These are phyloP conservation scores for Polygonum aviculare DNA, from an alignment of 148 eudicot species.

Conservation along the genomic window DNA sequence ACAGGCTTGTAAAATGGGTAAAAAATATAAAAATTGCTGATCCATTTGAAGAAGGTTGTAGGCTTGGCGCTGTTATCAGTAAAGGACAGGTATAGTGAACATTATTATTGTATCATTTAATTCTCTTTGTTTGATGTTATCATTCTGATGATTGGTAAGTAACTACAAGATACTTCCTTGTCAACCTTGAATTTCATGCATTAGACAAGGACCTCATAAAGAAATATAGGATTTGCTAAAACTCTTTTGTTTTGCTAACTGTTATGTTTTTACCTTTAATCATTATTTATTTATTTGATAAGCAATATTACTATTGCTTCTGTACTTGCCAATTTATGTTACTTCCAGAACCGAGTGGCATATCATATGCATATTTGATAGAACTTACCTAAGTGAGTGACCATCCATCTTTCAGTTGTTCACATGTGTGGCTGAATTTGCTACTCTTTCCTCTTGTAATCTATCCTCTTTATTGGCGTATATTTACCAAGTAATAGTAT, in stretches of 20 bases:
- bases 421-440: neutral
- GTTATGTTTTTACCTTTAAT: neutral
- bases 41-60: conserved; percentile 95
- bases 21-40: conserved; percentile 87
- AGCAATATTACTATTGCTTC: neutral
- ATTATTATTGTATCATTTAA: neutral
- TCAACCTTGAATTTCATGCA: neutral
- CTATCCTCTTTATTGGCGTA: neutral
- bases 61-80: conserved; percentile 94
- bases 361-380: neutral
- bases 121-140: neutral
- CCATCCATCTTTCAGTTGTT: neutral
- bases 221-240: neutral
- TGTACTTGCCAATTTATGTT: neutral
- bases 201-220: neutral
- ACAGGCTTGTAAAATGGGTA: conserved; percentile 79
- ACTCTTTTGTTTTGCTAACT: neutral
- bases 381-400: neutral
- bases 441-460: neutral
- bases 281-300: neutral
- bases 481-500: neutral
- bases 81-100: conserved; percentile 48
- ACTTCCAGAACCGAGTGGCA: neutral
- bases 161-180: neutral
- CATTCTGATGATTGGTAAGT: neutral